phyloP scores from a whole-genome alignment of 768 basidiomycete species.

The Termitomyces sp. region DNA sequence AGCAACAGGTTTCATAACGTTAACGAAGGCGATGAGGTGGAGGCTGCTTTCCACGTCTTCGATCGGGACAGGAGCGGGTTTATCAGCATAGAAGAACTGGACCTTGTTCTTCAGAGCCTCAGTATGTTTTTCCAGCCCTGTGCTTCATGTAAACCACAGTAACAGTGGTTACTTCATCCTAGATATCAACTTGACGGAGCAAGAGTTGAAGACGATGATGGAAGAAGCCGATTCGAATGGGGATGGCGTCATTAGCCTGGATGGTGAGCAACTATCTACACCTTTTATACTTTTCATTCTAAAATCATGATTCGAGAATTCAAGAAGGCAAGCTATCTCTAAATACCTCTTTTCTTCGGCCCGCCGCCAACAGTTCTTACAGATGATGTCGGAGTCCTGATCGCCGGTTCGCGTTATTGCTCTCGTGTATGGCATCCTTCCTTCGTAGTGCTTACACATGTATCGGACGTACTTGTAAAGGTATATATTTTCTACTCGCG shows the following conservation, averaged over 20 bases:
- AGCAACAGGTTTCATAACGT: slow-evolving; percentile 33
- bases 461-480: background rate
- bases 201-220: slow-evolving; percentile 88
- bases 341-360: background rate
- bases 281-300: background rate
- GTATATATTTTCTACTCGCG: background rate
- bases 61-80: slow-evolving; percentile 94
- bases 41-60: slow-evolving; percentile 59
- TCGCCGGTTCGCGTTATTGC: background rate
- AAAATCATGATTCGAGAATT: slow-evolving; percentile 7
- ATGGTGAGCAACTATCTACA: slow-evolving; percentile 36
- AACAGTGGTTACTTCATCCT: background rate
- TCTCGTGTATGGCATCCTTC: background rate
- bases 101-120: slow-evolving; percentile 92
- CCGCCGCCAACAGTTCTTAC: background rate
- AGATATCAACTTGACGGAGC: slow-evolving; percentile 64
- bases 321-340: slow-evolving; percentile 5
- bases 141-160: background rate
- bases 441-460: background rate
- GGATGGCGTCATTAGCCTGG: slow-evolving; percentile 79
- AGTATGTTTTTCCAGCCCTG: slow-evolving; percentile 38
- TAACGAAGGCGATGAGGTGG: slow-evolving; percentile 39
- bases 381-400: slow-evolving; percentile 9
- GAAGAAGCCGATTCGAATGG: slow-evolving; percentile 83
- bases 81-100: slow-evolving; percentile 85